These are phyloP conservation scores for Alloascoidea hylecoeti DNA, from an alignment of 805 yeast species.

Conservation along the genomic window DNA sequence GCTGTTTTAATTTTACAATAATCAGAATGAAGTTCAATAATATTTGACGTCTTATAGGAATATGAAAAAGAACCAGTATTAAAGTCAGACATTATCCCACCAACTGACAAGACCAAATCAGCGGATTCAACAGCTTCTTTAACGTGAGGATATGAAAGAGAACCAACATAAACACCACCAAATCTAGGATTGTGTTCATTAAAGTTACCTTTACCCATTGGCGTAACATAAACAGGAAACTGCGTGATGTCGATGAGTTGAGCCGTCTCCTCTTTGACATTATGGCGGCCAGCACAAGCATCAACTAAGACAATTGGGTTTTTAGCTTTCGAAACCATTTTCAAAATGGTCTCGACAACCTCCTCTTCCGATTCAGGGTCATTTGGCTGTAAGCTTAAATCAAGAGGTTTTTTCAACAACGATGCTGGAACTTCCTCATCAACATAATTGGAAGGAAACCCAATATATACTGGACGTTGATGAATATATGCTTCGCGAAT, in stretches of 20 bases:
- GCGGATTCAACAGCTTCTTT: constrained; percentile 59
- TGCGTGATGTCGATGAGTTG: constrained; percentile 51
- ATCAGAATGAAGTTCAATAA: constrained; percentile 42
- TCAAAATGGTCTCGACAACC: constrained; percentile 37
- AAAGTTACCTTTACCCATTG: constrained; percentile 79
- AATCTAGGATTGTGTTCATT: constrained; percentile 61
- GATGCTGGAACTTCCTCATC: constrained; percentile 45
- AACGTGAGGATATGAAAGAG: constrained; percentile 61
- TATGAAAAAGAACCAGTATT: constrained; percentile 73
- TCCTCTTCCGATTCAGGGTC: constrained; percentile 50
- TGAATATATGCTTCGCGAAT: constrained; percentile 54
- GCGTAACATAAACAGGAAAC: constrained; percentile 75
- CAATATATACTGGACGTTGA: constrained; percentile 76
- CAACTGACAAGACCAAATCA: constrained; percentile 66
- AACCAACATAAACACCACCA: constrained; percentile 80
- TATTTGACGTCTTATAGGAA: constrained; percentile 36
- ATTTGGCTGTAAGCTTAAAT: constrained; percentile 41
- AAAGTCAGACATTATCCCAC: constrained; percentile 77
- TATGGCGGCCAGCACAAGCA: constrained; percentile 78
- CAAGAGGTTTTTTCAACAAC: constrained; percentile 49
- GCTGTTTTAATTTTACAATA: constrained; percentile 37
- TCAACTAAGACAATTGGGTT: constrained; percentile 71
- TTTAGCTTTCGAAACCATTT: constrained; percentile 38
- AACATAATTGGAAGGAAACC: constrained; percentile 70
- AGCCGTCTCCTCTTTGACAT: constrained; percentile 46